Evolutionary conservation across 2,329 filamentous ascomycete species (phyloP), one percentile per base, ranked within the genome.

Genomic region (Pseudocercospora vitis): DNA sequence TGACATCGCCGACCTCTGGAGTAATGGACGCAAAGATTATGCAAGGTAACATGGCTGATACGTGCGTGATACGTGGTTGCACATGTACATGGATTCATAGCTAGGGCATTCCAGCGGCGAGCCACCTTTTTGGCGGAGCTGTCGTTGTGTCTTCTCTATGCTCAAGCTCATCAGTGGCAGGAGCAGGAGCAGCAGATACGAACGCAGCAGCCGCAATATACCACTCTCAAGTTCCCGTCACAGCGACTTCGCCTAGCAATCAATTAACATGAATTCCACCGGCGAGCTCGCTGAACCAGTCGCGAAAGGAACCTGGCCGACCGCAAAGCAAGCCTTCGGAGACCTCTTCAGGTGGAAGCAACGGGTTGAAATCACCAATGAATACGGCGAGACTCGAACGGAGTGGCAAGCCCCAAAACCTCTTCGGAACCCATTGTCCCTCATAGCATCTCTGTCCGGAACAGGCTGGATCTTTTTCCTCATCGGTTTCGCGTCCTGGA

Each of bases 281-380:
- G 60, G 60, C 24, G 60, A 74, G 62, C 75, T 82, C 8, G 86
- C 86, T 50, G 86, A 88, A 58, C 83, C 85, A 16, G 69, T 89
- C 54, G 84, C 84, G 28, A 83, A 81, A 70, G 87, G 87, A 35
- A 78, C 82, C 46, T 57, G 83, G 32, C 76, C 85, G 23, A 85
- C 84, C 0, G 83, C 84, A 8, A 85, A 81, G 65, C 86, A 89
- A 67, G 76, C 81, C 29, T 76, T 80, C 62, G 69, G 70, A 8
- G 86, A 89, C 63, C 79, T 89, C 55, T 87, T 88, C 75, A 78
- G 77, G 63, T 91, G 86, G 86, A 85, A 87, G 70, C 85, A 89
- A 73, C 81, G 87, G 55, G 83, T 88, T 8, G 81, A 86, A 32
- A 77, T 87, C 53, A 80, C 74, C 50, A 87, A 86, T 59, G 79